These are phyloP conservation scores for Hemileccinum rubropunctum DNA, from an alignment of 768 basidiomycete genomes.

Conservation along the genomic window DNA sequence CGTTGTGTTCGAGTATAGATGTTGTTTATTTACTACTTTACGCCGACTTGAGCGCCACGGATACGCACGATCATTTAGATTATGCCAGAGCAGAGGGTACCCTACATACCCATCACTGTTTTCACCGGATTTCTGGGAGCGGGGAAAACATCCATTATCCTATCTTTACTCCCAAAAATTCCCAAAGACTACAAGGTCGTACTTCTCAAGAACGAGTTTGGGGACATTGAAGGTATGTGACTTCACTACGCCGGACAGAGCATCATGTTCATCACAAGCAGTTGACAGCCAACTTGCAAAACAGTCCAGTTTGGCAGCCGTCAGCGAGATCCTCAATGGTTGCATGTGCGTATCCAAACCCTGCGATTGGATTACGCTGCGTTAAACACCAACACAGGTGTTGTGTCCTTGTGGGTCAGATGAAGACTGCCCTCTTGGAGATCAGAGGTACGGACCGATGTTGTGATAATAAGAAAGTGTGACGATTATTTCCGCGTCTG, in stretches of 20 bases:
- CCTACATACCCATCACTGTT: slow-evolving; percentile 79
- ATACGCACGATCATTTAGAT: not conserved
- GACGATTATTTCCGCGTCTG: not conserved
- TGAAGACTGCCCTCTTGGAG: slow-evolving; percentile 87
- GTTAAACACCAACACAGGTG: slow-evolving; percentile 50
- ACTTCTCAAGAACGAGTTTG: slow-evolving; percentile 94
- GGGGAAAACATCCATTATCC: slow-evolving; percentile 78
- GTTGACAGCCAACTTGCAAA: slow-evolving; percentile 91
- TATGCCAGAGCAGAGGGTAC: slow-evolving; percentile 13
- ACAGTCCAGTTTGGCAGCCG: slow-evolving; percentile 79
- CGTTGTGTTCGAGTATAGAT: not conserved
- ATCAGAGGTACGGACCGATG: slow-evolving; percentile 60
- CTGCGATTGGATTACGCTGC: not conserved
- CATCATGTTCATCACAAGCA: slow-evolving; percentile 25
- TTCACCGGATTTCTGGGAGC: slow-evolving; percentile 94
- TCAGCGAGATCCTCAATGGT: slow-evolving; percentile 94
- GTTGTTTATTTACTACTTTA: not conserved
- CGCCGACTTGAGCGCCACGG: too few relatives aligned
- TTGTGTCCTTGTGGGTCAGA: slow-evolving; percentile 91
- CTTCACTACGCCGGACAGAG: not conserved
- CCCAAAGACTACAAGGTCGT: slow-evolving; percentile 87
- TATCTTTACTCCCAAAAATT: slow-evolving; percentile 77
- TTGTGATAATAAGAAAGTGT: not conserved
- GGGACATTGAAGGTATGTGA: slow-evolving; percentile 77
- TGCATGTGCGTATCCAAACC: slow-evolving; percentile 62